Evolutionary conservation across 257 asterid species (phyloP).

Genomic region (Thymus mandschuricus): DNA sequence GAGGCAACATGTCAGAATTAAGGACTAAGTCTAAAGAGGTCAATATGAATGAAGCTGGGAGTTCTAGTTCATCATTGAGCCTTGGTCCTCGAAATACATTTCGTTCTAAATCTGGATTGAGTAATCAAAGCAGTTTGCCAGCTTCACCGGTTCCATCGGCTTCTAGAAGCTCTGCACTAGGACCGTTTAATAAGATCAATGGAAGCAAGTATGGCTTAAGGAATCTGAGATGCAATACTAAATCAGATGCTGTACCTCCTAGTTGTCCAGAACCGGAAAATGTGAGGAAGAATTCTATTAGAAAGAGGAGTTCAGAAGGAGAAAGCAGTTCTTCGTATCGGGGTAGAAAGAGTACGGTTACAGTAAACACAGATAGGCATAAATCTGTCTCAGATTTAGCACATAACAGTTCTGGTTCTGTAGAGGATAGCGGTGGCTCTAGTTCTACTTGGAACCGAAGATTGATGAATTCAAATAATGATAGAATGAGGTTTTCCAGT

Average conservation of each 20-base stretch:
- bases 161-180: constrained; percentile 39
- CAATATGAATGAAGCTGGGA: constrained; percentile 37
- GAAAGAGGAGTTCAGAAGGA: constrained; percentile 52
- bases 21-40: constrained; percentile 37
- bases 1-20: constrained; percentile 9
- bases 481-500: constrained; percentile 39
- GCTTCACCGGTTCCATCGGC: constrained; percentile 35
- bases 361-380: constrained; percentile 33
- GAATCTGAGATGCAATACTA: constrained; percentile 51
- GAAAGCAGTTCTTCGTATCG: constrained; percentile 53
- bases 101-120: constrained; percentile 36
- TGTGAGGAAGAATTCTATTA: constrained; percentile 38
- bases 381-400: constrained; percentile 45
- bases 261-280: constrained; percentile 46
- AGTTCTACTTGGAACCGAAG: constrained; percentile 47
- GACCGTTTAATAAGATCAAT: constrained; percentile 34
- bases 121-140: constrained; percentile 36
- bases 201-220: constrained; percentile 43
- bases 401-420: constrained; percentile 20
- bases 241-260: constrained; percentile 45
- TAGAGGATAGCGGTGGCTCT: constrained; percentile 13
- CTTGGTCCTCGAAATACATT: constrained; percentile 36
- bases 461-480: constrained; percentile 40
- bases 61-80: constrained; percentile 43
- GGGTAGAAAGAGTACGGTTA: constrained; percentile 39